Percentiles rank a stretch among this genome's conserved stretches.
Conservation (phyloP, 768 basidiomycete species). For the Rhizopogon vulgaris region DNA sequence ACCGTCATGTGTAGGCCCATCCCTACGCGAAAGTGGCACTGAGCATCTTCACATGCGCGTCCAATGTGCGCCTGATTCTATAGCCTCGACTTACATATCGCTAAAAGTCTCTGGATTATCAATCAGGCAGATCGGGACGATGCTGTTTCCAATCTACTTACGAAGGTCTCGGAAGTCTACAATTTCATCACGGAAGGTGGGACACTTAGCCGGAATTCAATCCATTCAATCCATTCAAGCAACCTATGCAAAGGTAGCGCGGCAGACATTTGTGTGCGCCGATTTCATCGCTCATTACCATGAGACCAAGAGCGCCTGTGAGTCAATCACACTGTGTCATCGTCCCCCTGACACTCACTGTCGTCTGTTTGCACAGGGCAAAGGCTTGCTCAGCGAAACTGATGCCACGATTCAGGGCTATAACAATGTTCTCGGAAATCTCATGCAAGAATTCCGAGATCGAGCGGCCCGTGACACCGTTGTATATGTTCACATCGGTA, state of each 20-base stretch:
- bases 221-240: background rate
- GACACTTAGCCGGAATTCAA: background rate
- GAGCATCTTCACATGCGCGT: too few species aligned
- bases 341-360: too few species aligned
- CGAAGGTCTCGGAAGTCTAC: background rate
- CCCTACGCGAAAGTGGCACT: too few species aligned
- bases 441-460: background rate
- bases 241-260: background rate
- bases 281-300: slow-evolving; percentile 23
- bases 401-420: background rate
- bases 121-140: slow-evolving; percentile 1
- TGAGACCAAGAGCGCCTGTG: slow-evolving; percentile 16
- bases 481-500: background rate
- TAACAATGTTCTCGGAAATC: background rate
- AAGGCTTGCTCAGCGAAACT: background rate
- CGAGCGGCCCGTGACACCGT: background rate
- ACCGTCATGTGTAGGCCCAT: too few species aligned
- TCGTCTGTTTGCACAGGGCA: too few species aligned
- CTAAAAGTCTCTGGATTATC: background rate
- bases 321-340: background rate
- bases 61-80: too few species aligned
- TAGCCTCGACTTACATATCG: too few species aligned
- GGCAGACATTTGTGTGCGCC: slow-evolving; percentile 20
- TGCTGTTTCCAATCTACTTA: background rate
- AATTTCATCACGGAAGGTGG: slow-evolving; percentile 1